Base-by-base conservation (phyloP, 306 rosid species). In the Quercus alba region DNA sequence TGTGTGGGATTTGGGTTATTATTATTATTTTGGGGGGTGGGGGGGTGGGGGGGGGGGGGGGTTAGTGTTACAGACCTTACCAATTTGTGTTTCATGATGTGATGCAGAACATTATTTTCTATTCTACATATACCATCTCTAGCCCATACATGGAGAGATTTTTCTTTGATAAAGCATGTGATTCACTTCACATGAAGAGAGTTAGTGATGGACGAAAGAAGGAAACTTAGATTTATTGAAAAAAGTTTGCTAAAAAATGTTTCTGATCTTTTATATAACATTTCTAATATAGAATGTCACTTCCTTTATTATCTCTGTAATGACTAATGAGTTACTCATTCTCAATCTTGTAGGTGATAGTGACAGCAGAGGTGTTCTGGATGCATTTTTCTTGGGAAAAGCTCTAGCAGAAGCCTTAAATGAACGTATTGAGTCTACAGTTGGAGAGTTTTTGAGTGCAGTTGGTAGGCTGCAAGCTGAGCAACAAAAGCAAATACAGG, bases 301-400 rank as follows among this genome's bases (percentile, higher is more conserved):
- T 67, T 67, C 25, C 35, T 19, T 35, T 35, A 2, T 33, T 67
- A 4, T 63, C 10, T 56, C 67, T 12, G 58, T 35, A 23, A 80
- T 41, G 46, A 41, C 46, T 41, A 41, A 33, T 44, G 26, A 77
- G 77, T 49, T 63, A 25, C 46, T 77, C 80, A 77, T 56, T 82
- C 52, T 81, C 80, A 77, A 72, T 82, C 56, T 71, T 79, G 86
- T 82, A 93, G 99, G 91, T 58, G 97, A 93, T 74, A 78, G 84
- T 70, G 94, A 88, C 72, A 91, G 87, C 85, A 88, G 82, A 86
- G 89, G 89, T 77, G 89, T 95, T 81, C 83, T 93, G 56, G 97
- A 95, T 86, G 97, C 99, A 2, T 95, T 95, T 86, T 95, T 95
- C 94, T 81, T 95, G 85, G 99, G 99, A 56, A 95, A 93, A 78